These are phyloP conservation scores for Neurospora sp. DNA, from an alignment of 495 filamentous ascomycete species.

Conservation along the genomic window DNA sequence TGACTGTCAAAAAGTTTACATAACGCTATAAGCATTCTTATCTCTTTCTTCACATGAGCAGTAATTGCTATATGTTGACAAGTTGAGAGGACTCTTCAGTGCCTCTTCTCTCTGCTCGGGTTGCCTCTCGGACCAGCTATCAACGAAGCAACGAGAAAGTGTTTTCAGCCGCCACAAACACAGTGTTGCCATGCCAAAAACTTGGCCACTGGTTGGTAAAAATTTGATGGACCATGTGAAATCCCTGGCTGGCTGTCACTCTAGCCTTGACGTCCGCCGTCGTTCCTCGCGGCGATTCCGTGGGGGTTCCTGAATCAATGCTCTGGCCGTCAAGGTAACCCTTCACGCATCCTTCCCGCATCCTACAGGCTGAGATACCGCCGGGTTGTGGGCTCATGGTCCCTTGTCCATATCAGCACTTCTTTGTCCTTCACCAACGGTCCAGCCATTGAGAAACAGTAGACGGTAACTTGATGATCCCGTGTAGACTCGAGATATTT, in stretches of 20 bases:
- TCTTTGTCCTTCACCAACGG: constrained; percentile 3
- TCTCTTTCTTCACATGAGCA: background rate
- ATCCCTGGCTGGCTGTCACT: constrained; percentile 5
- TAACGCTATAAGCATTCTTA: background rate
- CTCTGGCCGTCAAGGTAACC: constrained; percentile 2
- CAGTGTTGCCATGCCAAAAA: constrained; percentile 10
- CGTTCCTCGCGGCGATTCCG: background rate
- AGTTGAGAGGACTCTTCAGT: background rate
- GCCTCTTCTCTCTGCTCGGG: background rate
- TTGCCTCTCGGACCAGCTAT: background rate
- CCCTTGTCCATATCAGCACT: constrained; percentile 14
- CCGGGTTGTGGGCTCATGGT: background rate
- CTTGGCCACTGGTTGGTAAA: constrained; percentile 13
- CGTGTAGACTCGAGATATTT: constrained; percentile 5
- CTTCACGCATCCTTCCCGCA: constrained; percentile 9
- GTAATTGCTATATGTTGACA: background rate
- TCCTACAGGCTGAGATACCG: background rate
- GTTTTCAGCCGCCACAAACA: background rate
- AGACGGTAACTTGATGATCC: background rate
- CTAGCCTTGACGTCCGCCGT: background rate
- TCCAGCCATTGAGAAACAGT: background rate
- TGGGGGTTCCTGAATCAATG: background rate
- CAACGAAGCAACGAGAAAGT: background rate
- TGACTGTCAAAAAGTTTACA: background rate
- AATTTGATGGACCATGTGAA: constrained; percentile 22